Conservation (phyloP, 1,284 basidiomycete species). For the Pseudozyma thailandica region DNA sequence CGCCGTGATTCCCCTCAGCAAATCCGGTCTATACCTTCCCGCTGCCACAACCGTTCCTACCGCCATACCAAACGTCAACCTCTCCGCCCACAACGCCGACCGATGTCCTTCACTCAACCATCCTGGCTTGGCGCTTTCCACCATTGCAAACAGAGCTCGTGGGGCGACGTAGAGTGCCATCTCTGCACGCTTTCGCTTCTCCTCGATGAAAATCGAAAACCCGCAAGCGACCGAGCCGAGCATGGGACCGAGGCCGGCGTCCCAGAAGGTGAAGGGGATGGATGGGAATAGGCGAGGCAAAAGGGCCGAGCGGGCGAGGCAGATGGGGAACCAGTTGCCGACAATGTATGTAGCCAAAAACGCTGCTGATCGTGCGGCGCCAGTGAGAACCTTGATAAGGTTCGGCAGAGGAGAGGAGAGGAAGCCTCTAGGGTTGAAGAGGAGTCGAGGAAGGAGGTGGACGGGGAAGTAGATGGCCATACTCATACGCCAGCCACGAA, state of each 20-base stretch:
- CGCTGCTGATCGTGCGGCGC: constrained; percentile 64
- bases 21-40: constrained; percentile 51
- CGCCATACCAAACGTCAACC: constrained; percentile 50
- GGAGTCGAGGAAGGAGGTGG: constrained; percentile 67
- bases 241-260: constrained; percentile 49
- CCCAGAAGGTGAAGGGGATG: constrained; percentile 51
- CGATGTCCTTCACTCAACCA: constrained; percentile 51
- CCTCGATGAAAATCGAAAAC: constrained; percentile 67
- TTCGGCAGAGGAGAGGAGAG: constrained; percentile 45
- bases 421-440: constrained; percentile 63
- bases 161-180: constrained; percentile 69
- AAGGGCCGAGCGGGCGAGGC: constrained; percentile 44
- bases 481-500: constrained; percentile 63
- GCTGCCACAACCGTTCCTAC: constrained; percentile 53
- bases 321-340: constrained; percentile 66
- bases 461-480: constrained; percentile 69
- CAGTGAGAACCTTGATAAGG: constrained; percentile 58
- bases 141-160: constrained; percentile 65
- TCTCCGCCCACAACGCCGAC: constrained; percentile 54
- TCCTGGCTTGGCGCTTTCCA: constrained; percentile 52
- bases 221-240: constrained; percentile 53
- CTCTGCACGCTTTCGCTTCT: constrained; percentile 67
- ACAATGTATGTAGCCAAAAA: constrained; percentile 69
- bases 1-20: constrained; percentile 54
- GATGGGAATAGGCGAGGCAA: constrained; percentile 52